phyloP scores from a whole-genome alignment of 495 filamentous ascomycete species.

The Lasiosphaeriaceae sp. region DNA sequence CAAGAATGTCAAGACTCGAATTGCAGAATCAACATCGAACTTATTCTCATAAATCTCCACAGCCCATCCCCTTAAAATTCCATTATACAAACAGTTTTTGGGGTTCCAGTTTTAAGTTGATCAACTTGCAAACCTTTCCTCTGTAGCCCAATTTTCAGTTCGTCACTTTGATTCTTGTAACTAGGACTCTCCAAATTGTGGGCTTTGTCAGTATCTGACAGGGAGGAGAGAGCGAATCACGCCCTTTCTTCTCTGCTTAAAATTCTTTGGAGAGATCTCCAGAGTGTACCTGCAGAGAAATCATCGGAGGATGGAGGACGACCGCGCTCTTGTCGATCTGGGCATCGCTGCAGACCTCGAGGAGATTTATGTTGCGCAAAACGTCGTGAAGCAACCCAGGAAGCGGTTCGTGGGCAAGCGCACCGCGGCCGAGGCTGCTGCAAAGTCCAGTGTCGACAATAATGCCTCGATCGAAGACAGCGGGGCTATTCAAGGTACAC shows the following conservation, averaged over 20 bases:
- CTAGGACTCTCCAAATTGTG: too few relatives aligned
- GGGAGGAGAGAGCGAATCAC: too few relatives aligned
- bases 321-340: slow-evolving; percentile 46
- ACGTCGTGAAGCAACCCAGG: slow-evolving; percentile 55
- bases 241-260: background rate
- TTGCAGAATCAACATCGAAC: too few relatives aligned
- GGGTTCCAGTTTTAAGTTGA: too few relatives aligned
- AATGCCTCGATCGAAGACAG: slow-evolving; percentile 57
- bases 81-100: too few relatives aligned
- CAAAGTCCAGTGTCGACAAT: slow-evolving; percentile 43
- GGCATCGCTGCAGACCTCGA: slow-evolving; percentile 54
- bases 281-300: background rate
- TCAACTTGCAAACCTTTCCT: too few relatives aligned
- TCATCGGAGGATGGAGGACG: slow-evolving; percentile 46
- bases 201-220: too few relatives aligned
- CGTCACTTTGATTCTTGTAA: too few relatives aligned
- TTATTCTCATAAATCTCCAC: too few relatives aligned
- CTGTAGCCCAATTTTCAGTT: too few relatives aligned
- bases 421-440: slow-evolving; percentile 47
- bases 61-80: too few relatives aligned
- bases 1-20: too few relatives aligned
- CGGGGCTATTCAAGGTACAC: slow-evolving; percentile 56
- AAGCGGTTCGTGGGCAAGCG: slow-evolving; percentile 77
- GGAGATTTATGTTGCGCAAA: slow-evolving; percentile 36
- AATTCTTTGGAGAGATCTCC: background rate